Base-by-base conservation (phyloP, 2,329 filamentous ascomycete species). In the Metarhizium rileyi region DNA sequence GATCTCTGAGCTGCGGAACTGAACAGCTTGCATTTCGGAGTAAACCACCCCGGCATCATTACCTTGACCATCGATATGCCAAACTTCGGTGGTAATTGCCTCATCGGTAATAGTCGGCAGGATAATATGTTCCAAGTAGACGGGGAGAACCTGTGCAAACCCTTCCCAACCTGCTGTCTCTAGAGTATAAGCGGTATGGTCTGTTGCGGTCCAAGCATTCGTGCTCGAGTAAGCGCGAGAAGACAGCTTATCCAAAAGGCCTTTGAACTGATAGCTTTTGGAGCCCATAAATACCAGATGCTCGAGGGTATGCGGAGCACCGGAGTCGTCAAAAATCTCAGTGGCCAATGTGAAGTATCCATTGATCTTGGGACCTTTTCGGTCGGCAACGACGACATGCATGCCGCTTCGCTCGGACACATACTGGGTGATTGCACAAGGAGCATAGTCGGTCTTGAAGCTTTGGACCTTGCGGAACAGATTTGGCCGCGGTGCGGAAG, bases 21-120 rank as follows among this genome's bases (percentile, higher is more conserved):
- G 87, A 2, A 95, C 83, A 23, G 84, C 93, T 68, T 98, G 93
- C 93, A 98, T 98, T 69, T 98, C 93, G 0, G 91, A 96, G 68
- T 98, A 98, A 8, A 98, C 93, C 1, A 96, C 90, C 54, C 90
- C 93, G 40, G 93, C 93, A 75, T 98, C 93, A 55, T 97, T 86
- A 50, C 93, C 93, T 57, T 87, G 82, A 16, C 89, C 91, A 63
- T 98, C 89, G 49, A 98, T 80, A 64, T 98, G 93, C 70, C 95
- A 90, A 2, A 98, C 93, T 66, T 98, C 93, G 3, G 93, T 98
- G 56, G 91, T 85, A 64, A 94, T 96, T 10, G 83, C 89, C 50
- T 90, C 86, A 66, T 98, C 91, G 1, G 90, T 97, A 53, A 98
- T 74, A 7, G 89, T 95, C 0, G 93, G 93, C 8, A 94, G 73